Percentiles rank a stretch among this genome's conserved stretches.
Evolutionary conservation across 495 filamentous ascomycete species (phyloP).

Genomic region (Xylaria bambusicola): DNA sequence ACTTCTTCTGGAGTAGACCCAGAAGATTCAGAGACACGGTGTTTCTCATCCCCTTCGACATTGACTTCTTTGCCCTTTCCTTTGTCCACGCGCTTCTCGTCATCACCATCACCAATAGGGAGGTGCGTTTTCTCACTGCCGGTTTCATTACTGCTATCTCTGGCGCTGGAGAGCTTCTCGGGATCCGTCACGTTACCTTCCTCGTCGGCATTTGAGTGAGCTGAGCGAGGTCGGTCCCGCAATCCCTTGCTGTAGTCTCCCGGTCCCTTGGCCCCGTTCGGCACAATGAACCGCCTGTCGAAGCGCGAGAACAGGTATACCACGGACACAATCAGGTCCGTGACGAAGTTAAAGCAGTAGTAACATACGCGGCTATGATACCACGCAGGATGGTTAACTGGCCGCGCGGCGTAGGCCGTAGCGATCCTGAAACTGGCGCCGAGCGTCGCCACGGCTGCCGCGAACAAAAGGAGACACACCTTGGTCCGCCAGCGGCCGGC

Average conservation of each 20-base stretch:
- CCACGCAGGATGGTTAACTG: slow-evolving; percentile 59
- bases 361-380: slow-evolving; percentile 72
- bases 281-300: slow-evolving; percentile 75
- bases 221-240: slow-evolving; percentile 13
- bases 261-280: slow-evolving; percentile 46
- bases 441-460: slow-evolving; percentile 59
- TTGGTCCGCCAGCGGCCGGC: slow-evolving; percentile 66
- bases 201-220: slow-evolving; percentile 15
- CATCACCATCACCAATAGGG: slow-evolving; percentile 7
- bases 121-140: neutral
- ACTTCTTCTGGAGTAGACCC: no score
- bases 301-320: slow-evolving; percentile 66
- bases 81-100: slow-evolving; percentile 11
- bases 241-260: slow-evolving; percentile 38
- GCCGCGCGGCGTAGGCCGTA: slow-evolving; percentile 56
- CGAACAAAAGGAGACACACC: slow-evolving; percentile 59
- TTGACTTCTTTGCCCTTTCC: neutral
- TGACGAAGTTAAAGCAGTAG: slow-evolving; percentile 74
- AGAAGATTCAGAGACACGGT: no score
- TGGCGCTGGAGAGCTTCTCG: slow-evolving; percentile 3
- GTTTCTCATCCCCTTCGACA: neutral
- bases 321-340: slow-evolving; percentile 69
- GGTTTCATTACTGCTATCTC: neutral
- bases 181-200: slow-evolving; percentile 4
- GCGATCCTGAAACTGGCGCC: slow-evolving; percentile 72